A percentile compares a stretch with the other conserved stretches of the same genome.
Conservation (phyloP, 495 filamentous ascomycete genomes). For the Apodospora peruviana region DNA sequence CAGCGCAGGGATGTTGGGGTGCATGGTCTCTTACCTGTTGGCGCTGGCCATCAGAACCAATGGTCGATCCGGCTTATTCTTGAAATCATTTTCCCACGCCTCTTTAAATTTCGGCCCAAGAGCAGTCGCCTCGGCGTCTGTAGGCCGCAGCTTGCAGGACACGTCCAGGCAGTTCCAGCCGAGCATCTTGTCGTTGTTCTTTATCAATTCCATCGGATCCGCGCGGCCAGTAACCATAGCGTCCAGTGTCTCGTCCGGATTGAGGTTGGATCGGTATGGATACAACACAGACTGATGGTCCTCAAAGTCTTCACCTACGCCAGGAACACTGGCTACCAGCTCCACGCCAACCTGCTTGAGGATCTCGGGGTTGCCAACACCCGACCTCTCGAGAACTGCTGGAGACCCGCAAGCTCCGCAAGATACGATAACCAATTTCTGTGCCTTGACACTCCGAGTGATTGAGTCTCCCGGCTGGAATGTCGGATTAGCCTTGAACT, state of each 20-base stretch:
- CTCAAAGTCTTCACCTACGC: conserved; percentile 1
- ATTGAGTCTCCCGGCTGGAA: conserved; percentile 10
- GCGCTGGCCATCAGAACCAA: conserved; percentile 28
- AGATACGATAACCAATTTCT: conserved; percentile 23
- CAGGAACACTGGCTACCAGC: conserved; percentile 3
- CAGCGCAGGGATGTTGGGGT: too few species aligned
- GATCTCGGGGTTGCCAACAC: conserved; percentile 1
- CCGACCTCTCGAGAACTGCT: conserved; percentile 3
- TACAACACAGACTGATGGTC: neutral
- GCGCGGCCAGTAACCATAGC: neutral
- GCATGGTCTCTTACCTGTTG: conserved; percentile 17
- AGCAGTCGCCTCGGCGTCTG: conserved; percentile 30
- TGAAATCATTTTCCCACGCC: conserved; percentile 43
- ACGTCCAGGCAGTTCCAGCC: neutral
- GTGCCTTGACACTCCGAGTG: conserved; percentile 35
- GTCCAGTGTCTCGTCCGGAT: neutral
- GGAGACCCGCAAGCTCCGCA: conserved; percentile 5
- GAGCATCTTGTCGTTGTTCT: neutral
- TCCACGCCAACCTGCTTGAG: neutral
- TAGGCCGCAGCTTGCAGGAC: neutral
- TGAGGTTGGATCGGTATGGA: neutral
- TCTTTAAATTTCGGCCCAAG: conserved; percentile 36
- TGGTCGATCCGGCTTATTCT: conserved; percentile 29
- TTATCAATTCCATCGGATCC: neutral
- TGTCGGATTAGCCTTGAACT: conserved; percentile 29